Percentiles rank a stretch among this genome's conserved stretches.
These are phyloP conservation scores for Aspergillus sp. DNA, from an alignment of 2,329 filamentous ascomycete genomes.

Conservation along the genomic window DNA sequence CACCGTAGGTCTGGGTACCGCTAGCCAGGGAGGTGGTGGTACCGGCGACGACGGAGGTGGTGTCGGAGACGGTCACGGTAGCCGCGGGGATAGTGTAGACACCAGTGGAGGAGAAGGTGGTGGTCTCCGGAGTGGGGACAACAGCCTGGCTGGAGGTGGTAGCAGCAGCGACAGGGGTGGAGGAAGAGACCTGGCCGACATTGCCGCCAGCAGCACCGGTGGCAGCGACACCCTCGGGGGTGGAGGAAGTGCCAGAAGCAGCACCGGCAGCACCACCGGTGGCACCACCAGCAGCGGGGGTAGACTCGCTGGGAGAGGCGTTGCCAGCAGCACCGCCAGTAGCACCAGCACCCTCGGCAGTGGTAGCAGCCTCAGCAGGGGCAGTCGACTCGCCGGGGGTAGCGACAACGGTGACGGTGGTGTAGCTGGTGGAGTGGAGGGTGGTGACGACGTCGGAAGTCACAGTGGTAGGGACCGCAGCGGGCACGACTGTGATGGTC, in stretches of 20 bases:
- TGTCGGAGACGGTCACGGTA: constrained; percentile 67
- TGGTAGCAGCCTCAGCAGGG: constrained; percentile 8
- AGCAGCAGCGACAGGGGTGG: constrained; percentile 18
- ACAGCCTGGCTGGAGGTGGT: constrained; percentile 33
- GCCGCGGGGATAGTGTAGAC: constrained; percentile 75
- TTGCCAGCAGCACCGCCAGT: constrained; percentile 7
- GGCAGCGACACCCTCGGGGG: constrained; percentile 6
- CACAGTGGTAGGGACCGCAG: constrained; percentile 28
- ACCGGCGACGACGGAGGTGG: constrained; percentile 67
- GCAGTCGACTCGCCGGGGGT: constrained; percentile 13
- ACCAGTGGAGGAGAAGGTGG: constrained; percentile 65
- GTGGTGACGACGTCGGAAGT: constrained; percentile 37
- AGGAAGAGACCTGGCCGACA: constrained; percentile 1
- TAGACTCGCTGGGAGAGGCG: constrained; percentile 4
- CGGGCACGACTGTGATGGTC: constrained; percentile 40
- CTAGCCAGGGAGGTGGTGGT: constrained; percentile 62
- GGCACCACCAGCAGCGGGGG: constrained; percentile 8
- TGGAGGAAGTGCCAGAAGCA: background rate
- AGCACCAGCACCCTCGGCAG: constrained; percentile 11
- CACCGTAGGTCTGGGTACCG: constrained; percentile 70
- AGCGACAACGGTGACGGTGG: constrained; percentile 38
- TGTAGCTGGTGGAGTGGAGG: constrained; percentile 41
- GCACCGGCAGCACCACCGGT: background rate
- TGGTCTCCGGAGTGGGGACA: constrained; percentile 52
- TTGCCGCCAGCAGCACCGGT: constrained; percentile 7